A percentile compares a stretch with the other conserved stretches of the same genome.
Conservation (phyloP, 345 rosid species). For the Gossypium raimondii region DNA sequence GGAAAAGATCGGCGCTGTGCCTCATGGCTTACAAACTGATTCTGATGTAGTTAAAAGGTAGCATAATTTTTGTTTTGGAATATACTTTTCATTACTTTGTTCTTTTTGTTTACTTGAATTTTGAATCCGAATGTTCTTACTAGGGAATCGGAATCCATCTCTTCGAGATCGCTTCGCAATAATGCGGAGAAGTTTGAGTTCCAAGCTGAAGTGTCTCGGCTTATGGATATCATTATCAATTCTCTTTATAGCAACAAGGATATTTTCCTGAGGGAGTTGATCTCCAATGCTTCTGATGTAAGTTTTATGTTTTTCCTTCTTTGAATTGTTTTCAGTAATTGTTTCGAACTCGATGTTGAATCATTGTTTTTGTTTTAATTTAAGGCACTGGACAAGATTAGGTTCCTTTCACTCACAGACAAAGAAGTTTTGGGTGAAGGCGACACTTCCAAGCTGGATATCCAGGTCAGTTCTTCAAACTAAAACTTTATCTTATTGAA, state of each 20-base stretch:
- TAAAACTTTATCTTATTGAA: not conserved
- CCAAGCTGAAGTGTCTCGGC: slow-evolving; percentile 99
- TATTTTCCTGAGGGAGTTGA: slow-evolving; percentile 92
- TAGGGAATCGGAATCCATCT: slow-evolving; percentile 92
- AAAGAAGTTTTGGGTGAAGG: slow-evolving; percentile 94
- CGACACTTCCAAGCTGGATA: slow-evolving; percentile 86
- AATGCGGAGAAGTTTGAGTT: slow-evolving; percentile 92
- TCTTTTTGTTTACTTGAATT: not conserved
- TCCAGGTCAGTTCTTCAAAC: slow-evolving; percentile 54
- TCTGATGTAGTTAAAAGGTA: slow-evolving; percentile 87
- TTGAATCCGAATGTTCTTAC: slow-evolving; percentile 7
- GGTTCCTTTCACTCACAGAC: slow-evolving; percentile 91
- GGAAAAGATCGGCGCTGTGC: slow-evolving; percentile 90
- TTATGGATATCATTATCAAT: slow-evolving; percentile 93
- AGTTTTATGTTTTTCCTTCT: slow-evolving; percentile 17
- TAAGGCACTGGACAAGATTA: slow-evolving; percentile 90
- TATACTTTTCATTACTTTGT: not conserved
- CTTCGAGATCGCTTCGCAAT: slow-evolving; percentile 72
- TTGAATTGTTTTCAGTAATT: not conserved
- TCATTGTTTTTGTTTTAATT: slow-evolving; percentile 4
- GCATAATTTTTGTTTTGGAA: not conserved
- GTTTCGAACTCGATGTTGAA: not conserved
- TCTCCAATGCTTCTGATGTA: slow-evolving; percentile 97
- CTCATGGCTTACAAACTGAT: slow-evolving; percentile 81
- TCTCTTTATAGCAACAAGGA: slow-evolving; percentile 98